phyloP scores from a whole-genome alignment of 2,329 filamentous ascomycete species.

The Colletotrichum viniferum region DNA sequence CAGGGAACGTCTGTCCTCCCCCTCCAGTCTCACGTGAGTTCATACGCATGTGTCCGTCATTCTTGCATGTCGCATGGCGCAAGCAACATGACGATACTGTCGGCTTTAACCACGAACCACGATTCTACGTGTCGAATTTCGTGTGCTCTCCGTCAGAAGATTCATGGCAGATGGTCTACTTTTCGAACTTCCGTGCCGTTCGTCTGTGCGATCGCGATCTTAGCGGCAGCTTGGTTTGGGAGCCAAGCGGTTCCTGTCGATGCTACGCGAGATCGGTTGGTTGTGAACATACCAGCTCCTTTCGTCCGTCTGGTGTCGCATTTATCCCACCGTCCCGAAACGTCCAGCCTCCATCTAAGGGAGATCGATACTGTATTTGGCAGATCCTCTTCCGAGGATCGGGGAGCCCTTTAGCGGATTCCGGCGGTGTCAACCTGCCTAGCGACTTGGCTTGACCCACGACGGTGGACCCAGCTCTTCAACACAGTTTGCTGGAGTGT shows the following conservation, averaged over 20 bases:
- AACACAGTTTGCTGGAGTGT: neutral
- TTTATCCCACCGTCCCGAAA: constrained; percentile 10
- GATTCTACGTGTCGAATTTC: neutral
- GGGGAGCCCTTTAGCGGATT: neutral
- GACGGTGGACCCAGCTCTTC: neutral
- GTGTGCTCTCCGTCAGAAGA: neutral
- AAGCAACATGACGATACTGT: neutral
- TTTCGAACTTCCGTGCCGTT: neutral
- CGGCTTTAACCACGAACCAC: neutral
- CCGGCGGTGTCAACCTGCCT: neutral
- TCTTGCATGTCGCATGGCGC: neutral
- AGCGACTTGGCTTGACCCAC: neutral
- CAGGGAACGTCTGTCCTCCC: neutral
- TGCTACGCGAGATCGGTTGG: neutral
- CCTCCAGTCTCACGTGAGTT: neutral
- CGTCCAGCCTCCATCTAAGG: neutral
- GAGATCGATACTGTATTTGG: constrained; percentile 3
- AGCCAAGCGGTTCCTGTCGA: neutral
- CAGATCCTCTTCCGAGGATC: neutral
- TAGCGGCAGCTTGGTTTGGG: neutral
- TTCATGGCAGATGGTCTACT: neutral
- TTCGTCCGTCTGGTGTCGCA: neutral
- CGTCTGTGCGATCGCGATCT: neutral
- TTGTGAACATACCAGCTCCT: neutral
- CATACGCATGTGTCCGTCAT: neutral